Evolutionary conservation across 768 basidiomycete genomes (phyloP).

Genomic region (Lactarius vividus): DNA sequence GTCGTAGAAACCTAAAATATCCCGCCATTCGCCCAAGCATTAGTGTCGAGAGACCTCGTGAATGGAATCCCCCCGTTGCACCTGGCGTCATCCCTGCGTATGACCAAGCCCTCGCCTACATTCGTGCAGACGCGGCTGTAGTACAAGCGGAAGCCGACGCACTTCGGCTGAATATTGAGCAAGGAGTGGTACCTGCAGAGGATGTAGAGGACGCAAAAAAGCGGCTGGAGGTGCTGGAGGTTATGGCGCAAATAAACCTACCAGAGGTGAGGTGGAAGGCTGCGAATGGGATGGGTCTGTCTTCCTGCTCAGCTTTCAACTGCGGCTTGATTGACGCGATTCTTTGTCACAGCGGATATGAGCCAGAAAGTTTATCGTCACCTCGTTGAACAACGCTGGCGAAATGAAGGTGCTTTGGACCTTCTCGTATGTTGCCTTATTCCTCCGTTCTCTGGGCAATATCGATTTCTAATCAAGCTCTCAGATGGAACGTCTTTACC

Average conservation of each 20-base stretch:
- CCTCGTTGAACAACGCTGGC: constrained; percentile 81
- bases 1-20: constrained; percentile 22
- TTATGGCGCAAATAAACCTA: constrained; percentile 82
- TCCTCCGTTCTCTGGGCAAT: neutral
- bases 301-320: neutral
- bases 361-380: constrained; percentile 70
- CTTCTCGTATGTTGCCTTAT: constrained; percentile 55
- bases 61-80: constrained; percentile 65
- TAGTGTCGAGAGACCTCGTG: constrained; percentile 47
- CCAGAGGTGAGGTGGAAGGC: constrained; percentile 80
- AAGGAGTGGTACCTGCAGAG: constrained; percentile 16
- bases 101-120: constrained; percentile 76
- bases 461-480: neutral
- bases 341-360: constrained; percentile 53
- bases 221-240: constrained; percentile 55
- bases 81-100: constrained; percentile 71
- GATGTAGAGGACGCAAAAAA: constrained; percentile 38
- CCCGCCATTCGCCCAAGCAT: constrained; percentile 49
- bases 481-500: constrained; percentile 90
- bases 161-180: constrained; percentile 34
- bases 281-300: constrained; percentile 73
- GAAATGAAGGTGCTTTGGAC: constrained; percentile 79
- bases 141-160: constrained; percentile 46
- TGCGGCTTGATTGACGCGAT: neutral
- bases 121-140: constrained; percentile 56